Evolutionary conservation across 208 protist species (phyloP).

Genomic region (Leptomonas seymouri): DNA sequence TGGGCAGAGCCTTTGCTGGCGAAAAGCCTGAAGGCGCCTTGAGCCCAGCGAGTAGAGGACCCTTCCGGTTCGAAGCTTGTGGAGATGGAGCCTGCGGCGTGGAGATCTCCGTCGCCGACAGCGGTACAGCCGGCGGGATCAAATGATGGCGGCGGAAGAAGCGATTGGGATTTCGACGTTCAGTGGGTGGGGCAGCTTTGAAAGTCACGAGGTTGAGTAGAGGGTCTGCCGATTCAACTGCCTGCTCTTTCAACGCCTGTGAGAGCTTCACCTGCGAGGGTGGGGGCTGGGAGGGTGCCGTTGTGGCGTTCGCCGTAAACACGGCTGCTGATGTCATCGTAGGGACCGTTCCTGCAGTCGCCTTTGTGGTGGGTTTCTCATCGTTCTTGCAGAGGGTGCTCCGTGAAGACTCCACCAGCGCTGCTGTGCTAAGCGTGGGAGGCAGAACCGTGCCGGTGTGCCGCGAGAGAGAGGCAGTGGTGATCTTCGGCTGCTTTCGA

Average conservation of each 20-base stretch:
- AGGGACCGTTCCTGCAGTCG: too few relatives aligned
- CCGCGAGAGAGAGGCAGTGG: background rate
- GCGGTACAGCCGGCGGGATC: background rate
- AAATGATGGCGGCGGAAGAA: conserved; percentile 19
- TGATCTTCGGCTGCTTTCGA: background rate
- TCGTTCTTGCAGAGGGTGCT: too few relatives aligned
- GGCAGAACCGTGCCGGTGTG: background rate
- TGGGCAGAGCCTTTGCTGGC: background rate
- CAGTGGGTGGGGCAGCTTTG: conserved; percentile 3
- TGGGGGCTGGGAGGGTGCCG: background rate
- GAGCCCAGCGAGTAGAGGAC: background rate
- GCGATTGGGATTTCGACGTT: background rate
- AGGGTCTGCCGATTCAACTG: background rate
- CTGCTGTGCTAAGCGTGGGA: too few relatives aligned
- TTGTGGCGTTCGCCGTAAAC: too few relatives aligned
- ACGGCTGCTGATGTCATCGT: too few relatives aligned
- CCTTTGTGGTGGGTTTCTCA: too few relatives aligned
- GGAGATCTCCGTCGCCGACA: conserved; percentile 6
- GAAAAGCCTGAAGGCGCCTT: background rate
- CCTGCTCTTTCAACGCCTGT: background rate
- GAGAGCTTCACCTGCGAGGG: background rate
- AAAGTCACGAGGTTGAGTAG: background rate
- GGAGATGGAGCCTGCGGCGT: background rate
- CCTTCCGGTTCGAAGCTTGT: background rate
- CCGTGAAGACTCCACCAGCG: too few relatives aligned